Conservation (phyloP, 78 protist species). For the Polysphondylium violaceum region DNA sequence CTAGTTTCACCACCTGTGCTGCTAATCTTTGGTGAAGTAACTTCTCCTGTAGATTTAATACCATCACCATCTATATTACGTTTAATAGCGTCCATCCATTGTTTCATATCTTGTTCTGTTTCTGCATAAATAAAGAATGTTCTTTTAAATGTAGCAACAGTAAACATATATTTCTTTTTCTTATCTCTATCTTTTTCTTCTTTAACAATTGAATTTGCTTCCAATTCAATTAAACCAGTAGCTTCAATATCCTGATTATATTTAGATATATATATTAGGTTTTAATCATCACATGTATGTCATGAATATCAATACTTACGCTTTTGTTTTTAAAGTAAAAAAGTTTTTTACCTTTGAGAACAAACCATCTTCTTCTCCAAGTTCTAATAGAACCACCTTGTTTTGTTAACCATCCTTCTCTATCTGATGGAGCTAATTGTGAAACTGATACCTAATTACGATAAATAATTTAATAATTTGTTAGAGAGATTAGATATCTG, state of each 20-base stretch:
- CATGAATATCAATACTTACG: conserved; percentile 31
- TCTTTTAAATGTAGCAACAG: conserved; percentile 68
- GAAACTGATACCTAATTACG: conserved; percentile 57
- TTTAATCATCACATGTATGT: neutral
- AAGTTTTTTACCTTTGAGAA: conserved; percentile 80
- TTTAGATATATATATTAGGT: neutral
- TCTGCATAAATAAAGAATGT: conserved; percentile 76
- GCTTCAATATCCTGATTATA: conserved; percentile 74
- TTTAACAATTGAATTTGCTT: conserved; percentile 64
- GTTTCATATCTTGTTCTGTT: conserved; percentile 71
- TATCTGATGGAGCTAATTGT: conserved; percentile 78
- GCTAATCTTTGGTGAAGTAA: conserved; percentile 1
- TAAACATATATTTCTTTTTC: conserved; percentile 75
- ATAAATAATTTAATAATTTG: neutral
- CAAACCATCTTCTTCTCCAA: conserved; percentile 86
- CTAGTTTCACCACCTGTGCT: neutral
- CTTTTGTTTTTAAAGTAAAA: conserved; percentile 74
- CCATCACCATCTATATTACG: conserved; percentile 63
- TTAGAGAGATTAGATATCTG: neutral
- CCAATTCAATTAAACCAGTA: conserved; percentile 79
- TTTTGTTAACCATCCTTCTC: conserved; percentile 86
- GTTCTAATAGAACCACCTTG: conserved; percentile 87
- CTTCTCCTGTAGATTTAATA: neutral
- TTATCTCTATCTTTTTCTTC: conserved; percentile 72
- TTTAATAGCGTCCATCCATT: conserved; percentile 81